These are phyloP conservation scores for Microdochium nivale DNA, from an alignment of 2,329 filamentous ascomycete genomes.

Conservation along the genomic window DNA sequence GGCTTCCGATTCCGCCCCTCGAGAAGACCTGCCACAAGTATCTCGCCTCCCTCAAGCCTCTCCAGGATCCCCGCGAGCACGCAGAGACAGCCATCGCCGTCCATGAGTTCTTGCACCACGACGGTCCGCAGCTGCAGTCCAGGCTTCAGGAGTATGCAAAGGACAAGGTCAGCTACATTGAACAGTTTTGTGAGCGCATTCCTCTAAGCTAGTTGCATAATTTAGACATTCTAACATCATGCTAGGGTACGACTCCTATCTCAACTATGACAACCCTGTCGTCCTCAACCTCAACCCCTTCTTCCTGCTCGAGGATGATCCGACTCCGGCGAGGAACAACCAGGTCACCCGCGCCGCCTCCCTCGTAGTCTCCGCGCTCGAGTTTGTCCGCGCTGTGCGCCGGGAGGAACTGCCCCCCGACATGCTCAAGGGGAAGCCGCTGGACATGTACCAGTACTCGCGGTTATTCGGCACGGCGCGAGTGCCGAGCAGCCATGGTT, in stretches of 20 bases:
- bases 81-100: slow-evolving; percentile 74
- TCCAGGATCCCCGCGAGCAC: slow-evolving; percentile 76
- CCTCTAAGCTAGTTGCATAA: too few relatives aligned
- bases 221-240: slow-evolving; percentile 10
- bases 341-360: slow-evolving; percentile 93
- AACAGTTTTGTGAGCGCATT: slow-evolving; percentile 80
- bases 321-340: slow-evolving; percentile 90
- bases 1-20: slow-evolving; percentile 86
- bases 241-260: slow-evolving; percentile 93
- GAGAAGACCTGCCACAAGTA: slow-evolving; percentile 73
- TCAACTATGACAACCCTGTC: slow-evolving; percentile 96
- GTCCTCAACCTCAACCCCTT: slow-evolving; percentile 97
- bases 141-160: slow-evolving; percentile 84
- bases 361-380: slow-evolving; percentile 78
- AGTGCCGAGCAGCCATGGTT: slow-evolving; percentile 89
- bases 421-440: slow-evolving; percentile 69
- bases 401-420: slow-evolving; percentile 91
- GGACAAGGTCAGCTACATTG: slow-evolving; percentile 91
- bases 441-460: slow-evolving; percentile 98
- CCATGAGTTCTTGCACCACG: slow-evolving; percentile 69
- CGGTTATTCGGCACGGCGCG: slow-evolving; percentile 89
- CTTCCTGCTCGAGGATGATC: slow-evolving; percentile 94
- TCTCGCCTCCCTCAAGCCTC: slow-evolving; percentile 65
- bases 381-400: slow-evolving; percentile 86
- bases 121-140: slow-evolving; percentile 80